Evolutionary conservation across 768 basidiomycete genomes (phyloP).

Genomic region (Leccinum rimulosum): DNA sequence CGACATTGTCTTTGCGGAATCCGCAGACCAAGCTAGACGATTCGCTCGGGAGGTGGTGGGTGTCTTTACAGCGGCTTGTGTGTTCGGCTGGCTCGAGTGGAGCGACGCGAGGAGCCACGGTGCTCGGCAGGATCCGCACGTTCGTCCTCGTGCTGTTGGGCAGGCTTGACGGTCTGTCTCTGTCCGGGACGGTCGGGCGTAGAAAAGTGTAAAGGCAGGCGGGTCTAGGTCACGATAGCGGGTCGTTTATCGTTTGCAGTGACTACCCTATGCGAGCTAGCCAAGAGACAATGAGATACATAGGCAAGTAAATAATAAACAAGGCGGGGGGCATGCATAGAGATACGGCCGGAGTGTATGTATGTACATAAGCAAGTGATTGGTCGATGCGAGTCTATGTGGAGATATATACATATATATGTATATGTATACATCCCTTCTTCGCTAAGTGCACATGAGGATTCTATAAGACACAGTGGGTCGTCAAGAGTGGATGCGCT

Average conservation of each 20-base stretch:
- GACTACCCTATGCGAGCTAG: not conserved
- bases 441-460: not conserved
- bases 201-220: not conserved
- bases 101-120: constrained; percentile 28
- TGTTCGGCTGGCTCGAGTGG: constrained; percentile 30
- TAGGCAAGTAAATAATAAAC: not conserved
- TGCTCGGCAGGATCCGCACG: constrained; percentile 31
- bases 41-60: constrained; percentile 14
- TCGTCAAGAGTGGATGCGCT: not conserved
- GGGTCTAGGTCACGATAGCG: not conserved
- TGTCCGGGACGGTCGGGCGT: not conserved
- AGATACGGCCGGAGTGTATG: not conserved
- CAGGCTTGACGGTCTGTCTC: not conserved
- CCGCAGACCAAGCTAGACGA: constrained; percentile 29
- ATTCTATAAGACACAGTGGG: not conserved
- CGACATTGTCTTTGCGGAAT: constrained; percentile 31
- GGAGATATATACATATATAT: not conserved
- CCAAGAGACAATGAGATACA: not conserved
- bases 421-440: not conserved
- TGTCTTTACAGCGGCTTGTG: constrained; percentile 18
- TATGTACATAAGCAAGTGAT: not conserved
- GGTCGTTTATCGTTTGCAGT: not conserved
- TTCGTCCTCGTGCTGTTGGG: constrained; percentile 7
- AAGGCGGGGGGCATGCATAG: not conserved
- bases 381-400: not conserved